A percentile compares a stretch with the other conserved stretches of the same genome.
Conservation (phyloP, 805 yeast species). For the Starmerella floris region DNA sequence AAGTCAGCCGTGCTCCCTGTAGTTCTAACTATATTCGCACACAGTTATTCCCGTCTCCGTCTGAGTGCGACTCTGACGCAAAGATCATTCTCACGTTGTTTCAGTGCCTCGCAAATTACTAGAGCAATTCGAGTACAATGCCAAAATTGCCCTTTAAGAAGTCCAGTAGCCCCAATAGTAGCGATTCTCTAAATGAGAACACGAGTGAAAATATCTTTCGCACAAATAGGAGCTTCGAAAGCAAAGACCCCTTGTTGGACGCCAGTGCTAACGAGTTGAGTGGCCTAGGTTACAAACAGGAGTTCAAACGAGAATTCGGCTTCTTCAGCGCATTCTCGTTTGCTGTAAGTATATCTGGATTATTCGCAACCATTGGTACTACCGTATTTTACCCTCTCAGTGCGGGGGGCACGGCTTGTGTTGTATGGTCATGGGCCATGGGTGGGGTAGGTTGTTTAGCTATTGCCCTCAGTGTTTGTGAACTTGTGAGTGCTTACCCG, state of each 20-base stretch:
- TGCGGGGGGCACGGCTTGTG: slow-evolving; percentile 52
- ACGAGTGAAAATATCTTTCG: background rate
- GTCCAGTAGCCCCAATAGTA: background rate
- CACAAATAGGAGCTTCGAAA: background rate
- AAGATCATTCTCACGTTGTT: too few species aligned
- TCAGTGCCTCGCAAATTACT: too few species aligned
- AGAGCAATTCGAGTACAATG: too few species aligned
- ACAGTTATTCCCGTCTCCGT: too few species aligned
- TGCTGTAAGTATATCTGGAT: slow-evolving; percentile 52
- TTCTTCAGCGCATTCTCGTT: slow-evolving; percentile 50
- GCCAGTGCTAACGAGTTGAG: slow-evolving; percentile 15
- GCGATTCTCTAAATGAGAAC: background rate
- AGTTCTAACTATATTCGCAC: too few species aligned
- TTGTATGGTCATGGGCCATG: slow-evolving; percentile 50
- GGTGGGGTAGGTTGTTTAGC: slow-evolving; percentile 42
- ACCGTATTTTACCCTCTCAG: slow-evolving; percentile 36
- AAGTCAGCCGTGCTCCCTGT: too few species aligned
- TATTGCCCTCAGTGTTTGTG: slow-evolving; percentile 50
- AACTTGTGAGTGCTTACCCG: slow-evolving; percentile 55
- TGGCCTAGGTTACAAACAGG: slow-evolving; percentile 49
- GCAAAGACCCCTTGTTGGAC: background rate
- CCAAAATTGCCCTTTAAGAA: too few species aligned
- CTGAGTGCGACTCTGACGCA: too few species aligned
- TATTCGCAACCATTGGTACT: slow-evolving; percentile 49
- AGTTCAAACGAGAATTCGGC: slow-evolving; percentile 44